Conservation (phyloP, 495 filamentous ascomycete genomes). For the Chlorociboria aeruginascens region DNA sequence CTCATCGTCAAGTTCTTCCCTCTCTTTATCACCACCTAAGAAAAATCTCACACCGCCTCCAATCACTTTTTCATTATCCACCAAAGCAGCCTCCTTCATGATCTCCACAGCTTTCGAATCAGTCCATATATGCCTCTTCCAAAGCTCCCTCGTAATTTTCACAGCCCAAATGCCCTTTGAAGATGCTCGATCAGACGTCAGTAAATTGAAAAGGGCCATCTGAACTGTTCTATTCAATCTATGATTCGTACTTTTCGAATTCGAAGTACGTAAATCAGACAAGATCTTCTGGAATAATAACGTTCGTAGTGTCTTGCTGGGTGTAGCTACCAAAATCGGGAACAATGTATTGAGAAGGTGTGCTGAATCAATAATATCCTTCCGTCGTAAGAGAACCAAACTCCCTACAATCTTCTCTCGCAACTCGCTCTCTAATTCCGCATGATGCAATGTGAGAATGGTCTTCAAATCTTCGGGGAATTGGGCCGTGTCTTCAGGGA, state of each 20-base stretch:
- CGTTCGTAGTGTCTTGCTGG: constrained; percentile 73
- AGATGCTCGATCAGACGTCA: constrained; percentile 71
- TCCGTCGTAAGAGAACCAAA: constrained; percentile 75
- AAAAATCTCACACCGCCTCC: constrained; percentile 85
- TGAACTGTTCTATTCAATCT: constrained; percentile 86
- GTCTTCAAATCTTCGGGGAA: constrained; percentile 76
- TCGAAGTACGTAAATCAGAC: constrained; percentile 75
- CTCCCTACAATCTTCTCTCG: constrained; percentile 91
- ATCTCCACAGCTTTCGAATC: constrained; percentile 82
- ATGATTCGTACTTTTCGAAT: constrained; percentile 79
- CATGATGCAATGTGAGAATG: constrained; percentile 71
- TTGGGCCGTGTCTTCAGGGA: constrained; percentile 60
- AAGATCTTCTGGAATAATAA: constrained; percentile 85
- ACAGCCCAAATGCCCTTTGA: constrained; percentile 89
- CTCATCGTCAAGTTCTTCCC: constrained; percentile 84
- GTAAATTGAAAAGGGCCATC: constrained; percentile 80
- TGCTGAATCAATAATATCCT: constrained; percentile 79
- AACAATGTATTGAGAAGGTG: constrained; percentile 78
- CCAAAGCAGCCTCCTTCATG: constrained; percentile 80
- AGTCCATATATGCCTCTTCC: constrained; percentile 81
- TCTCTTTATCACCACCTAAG: constrained; percentile 85
- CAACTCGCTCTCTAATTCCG: constrained; percentile 63
- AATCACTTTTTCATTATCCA: constrained; percentile 82
- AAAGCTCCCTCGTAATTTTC: constrained; percentile 76
- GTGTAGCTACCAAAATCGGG: constrained; percentile 76